Base-by-base conservation (phyloP, 495 filamentous ascomycete species). In the Rostrohypoxylon terebratum region DNA sequence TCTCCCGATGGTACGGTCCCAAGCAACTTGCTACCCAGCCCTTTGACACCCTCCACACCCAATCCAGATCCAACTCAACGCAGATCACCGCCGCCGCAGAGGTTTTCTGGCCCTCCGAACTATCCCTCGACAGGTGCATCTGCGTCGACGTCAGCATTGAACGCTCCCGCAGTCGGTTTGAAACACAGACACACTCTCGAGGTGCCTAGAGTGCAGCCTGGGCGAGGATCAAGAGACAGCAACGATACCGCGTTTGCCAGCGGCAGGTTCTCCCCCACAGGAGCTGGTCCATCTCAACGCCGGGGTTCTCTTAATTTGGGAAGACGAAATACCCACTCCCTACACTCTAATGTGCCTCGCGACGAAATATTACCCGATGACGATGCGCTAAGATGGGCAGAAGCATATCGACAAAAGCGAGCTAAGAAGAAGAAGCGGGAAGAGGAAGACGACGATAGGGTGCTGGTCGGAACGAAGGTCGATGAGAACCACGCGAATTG, bases 401-500 rank as follows among this genome's bases (percentile, higher is more conserved):
- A 99, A 79, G 91, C 92, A 21, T 93, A 97, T 69, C 90, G 93
- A 75, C 92, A 96, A 74, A 96, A 94, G 76, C 85, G 95, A 66
- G 94, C 94, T 38, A 95, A 91, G 75, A 93, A 90, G 77, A 91
- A 88, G 79, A 86, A 87, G 68, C 91, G 90, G 73, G 95, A 98
- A 67, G 91, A 96, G 33, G 94, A 97, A 69, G 92, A 97, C 66
- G 96, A 98, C 72, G 96, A 98, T 71, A 87, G 93, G 62, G 94
- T 97, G 36, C 87, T 96, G 59, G 94, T 99, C n/a, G 96, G 96
- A 54, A 98, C 94, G 21, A 98, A 97, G 81, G 96, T 99, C 38
- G 96, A 98, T 78, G 94, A 97, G 82, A 92, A 93, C 74, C 96
- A 99, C 79, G 93, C 92, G 54, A 99, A 99, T 80, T 99, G 93